Conservation (phyloP, 1,139 yeast genomes). For the Blastobotrys indianensis region DNA sequence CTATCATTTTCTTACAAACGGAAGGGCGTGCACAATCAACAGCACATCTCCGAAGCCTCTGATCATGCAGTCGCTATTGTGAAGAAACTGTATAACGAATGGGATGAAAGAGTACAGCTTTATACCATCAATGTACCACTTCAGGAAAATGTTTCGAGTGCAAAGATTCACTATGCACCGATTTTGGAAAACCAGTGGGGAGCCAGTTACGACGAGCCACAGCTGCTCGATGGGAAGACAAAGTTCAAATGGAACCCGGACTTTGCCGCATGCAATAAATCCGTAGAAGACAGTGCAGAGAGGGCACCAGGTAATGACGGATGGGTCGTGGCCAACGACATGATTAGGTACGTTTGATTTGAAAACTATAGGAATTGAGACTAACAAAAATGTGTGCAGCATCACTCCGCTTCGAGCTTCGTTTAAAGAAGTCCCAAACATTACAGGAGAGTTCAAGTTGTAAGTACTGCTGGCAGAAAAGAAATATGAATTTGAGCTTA, state of each 20-base stretch:
- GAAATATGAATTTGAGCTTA: background rate
- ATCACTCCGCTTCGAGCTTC: constrained; percentile 83
- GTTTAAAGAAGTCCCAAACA: constrained; percentile 50
- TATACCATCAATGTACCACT: constrained; percentile 85
- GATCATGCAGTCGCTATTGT: constrained; percentile 58
- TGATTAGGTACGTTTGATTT: constrained; percentile 31
- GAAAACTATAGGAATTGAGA: background rate
- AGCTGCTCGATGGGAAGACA: constrained; percentile 19
- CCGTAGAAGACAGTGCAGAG: constrained; percentile 46
- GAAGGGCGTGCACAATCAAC: constrained; percentile 45
- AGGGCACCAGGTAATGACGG: constrained; percentile 41
- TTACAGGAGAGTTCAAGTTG: constrained; percentile 50
- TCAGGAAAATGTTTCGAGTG: constrained; percentile 45
- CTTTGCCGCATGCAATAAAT: constrained; percentile 60
- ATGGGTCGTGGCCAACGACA: constrained; percentile 39
- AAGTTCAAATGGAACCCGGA: constrained; percentile 80
- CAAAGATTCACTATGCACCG: constrained; percentile 68
- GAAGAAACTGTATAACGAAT: constrained; percentile 49
- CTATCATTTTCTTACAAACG: constrained; percentile 71
- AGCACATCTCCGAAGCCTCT: constrained; percentile 60
- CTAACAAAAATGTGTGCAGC: constrained; percentile 34
- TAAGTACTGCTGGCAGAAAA: constrained; percentile 19
- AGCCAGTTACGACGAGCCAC: constrained; percentile 43
- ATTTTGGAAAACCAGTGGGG: constrained; percentile 77
- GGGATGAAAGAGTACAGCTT: constrained; percentile 57